A percentile compares a stretch with the other conserved stretches of the same genome.
phyloP scores from a whole-genome alignment of 805 yeast genomes.

The Cyberlindnera americana region DNA sequence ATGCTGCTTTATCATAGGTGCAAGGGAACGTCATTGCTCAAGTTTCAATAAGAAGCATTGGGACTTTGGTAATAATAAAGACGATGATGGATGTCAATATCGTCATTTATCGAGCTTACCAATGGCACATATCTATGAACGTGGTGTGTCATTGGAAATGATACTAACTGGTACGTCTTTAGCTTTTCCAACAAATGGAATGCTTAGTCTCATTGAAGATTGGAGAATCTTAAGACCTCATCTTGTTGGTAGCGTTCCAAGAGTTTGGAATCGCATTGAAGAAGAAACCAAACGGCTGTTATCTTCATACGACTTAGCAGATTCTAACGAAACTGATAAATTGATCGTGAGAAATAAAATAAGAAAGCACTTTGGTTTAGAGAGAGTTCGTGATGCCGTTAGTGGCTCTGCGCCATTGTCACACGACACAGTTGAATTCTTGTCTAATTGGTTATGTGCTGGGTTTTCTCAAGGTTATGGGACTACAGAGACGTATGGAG shows the following conservation, averaged over 20 bases:
- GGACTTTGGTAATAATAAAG: constrained; percentile 5
- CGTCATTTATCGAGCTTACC: constrained; percentile 45
- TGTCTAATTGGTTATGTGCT: constrained; percentile 47
- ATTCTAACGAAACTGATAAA: constrained; percentile 29
- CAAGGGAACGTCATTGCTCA: constrained; percentile 4
- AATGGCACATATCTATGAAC: constrained; percentile 53
- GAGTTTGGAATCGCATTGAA: constrained; percentile 51
- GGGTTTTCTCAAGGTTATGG: constrained; percentile 51
- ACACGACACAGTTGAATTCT: constrained; percentile 48
- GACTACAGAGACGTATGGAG: constrained; percentile 52
- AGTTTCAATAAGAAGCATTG: constrained; percentile 4
- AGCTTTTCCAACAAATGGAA: constrained; percentile 43
- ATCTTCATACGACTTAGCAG: constrained; percentile 1
- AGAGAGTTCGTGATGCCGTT: constrained; percentile 28
- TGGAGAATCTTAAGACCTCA: constrained; percentile 44
- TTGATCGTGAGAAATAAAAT: constrained; percentile 27
- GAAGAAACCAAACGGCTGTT: constrained; percentile 39
- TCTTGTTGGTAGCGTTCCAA: constrained; percentile 47
- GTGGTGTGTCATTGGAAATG: constrained; percentile 23
- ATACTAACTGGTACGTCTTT: constrained; percentile 26
- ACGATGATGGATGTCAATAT: constrained; percentile 24
- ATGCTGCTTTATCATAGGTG: constrained; percentile 21
- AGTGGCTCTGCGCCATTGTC: constrained; percentile 63
- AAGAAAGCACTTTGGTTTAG: constrained; percentile 36
- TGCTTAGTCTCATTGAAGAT: constrained; percentile 48